Base-by-base conservation (phyloP, 2,329 filamentous ascomycete species). In the Neurospora crassa region DNA sequence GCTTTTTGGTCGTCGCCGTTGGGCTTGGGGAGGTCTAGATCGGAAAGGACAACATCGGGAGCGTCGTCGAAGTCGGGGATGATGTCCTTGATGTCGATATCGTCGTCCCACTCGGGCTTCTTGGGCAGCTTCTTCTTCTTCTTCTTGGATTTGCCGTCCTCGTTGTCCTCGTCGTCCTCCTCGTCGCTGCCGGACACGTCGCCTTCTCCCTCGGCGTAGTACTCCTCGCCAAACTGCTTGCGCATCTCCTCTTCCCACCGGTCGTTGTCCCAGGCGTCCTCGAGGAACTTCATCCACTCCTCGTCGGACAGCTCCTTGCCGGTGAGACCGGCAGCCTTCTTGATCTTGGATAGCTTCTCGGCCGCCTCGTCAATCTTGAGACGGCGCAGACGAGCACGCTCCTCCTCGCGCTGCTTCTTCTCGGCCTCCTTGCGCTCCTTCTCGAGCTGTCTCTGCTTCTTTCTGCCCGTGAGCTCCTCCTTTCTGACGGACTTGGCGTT, bases 81-180 rank as follows among this genome's bases (percentile, higher is more conserved):
- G 69, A 97, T 86, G 79, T 97, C 95, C 73, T 92, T 93, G 83
- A 99, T 98, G 79, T 98, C 94, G 76, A 99, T 97, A 79, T 99
- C 96, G 78, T 98, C 94, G 77, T 97, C 93, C 91, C 95, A 99
- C 74, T 89, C 92, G 11, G 93, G 93, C 82, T 97, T 97, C 85
- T 92, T 93, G 11, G 87, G 82, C 74, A 85, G 85, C 78, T 86
- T 90, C 75, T 88, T 89, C 78, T 88, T 90, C 77, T 86, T 90
- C 75, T 88, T 89, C 78, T 88, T 89, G 79, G 88, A 89, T 69
- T 81, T 75, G 20, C 82, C 81, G 53, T 83, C 86, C 68, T 82
- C 84, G n/a, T 79, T 83, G n/a, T 79, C 83, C 8, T 81, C 84
- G 3, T 80, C 82, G 7, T 86, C 88, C n/a, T 85, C 83, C 18